phyloP scores from a whole-genome alignment of 805 yeast genomes.

The Phaffomyces thermotolerans region DNA sequence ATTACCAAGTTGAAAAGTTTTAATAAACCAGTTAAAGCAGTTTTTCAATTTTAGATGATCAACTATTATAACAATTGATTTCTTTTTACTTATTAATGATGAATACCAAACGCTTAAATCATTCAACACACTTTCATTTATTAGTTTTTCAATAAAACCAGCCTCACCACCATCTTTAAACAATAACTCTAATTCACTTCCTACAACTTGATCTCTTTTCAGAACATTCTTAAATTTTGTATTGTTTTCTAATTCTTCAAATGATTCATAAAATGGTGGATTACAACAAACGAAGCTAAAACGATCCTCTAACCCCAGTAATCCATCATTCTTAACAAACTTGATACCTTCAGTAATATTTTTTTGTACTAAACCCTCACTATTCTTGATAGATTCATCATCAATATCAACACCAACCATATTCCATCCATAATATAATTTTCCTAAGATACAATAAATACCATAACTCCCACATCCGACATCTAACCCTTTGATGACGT shows the following conservation, averaged over 20 bases:
- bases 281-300: conserved; percentile 38
- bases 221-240: conserved; percentile 18
- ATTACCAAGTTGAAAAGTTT: conserved; percentile 17
- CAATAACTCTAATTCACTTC: conserved; percentile 31
- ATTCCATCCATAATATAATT: conserved; percentile 18
- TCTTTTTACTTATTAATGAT: conserved; percentile 29
- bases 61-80: conserved; percentile 10
- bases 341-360: conserved; percentile 21
- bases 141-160: conserved; percentile 30
- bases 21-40: conserved; percentile 13
- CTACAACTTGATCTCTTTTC: conserved; percentile 24
- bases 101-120: conserved; percentile 32
- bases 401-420: conserved; percentile 40
- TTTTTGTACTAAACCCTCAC: conserved; percentile 20
- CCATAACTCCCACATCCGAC: conserved; percentile 45
- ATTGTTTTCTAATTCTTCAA: conserved; percentile 25
- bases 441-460: conserved; percentile 38
- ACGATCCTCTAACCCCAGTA: conserved; percentile 3
- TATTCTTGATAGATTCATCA: conserved; percentile 24
- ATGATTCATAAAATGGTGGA: conserved; percentile 43
- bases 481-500: conserved; percentile 28
- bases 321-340: conserved; percentile 12
- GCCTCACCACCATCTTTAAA: conserved; percentile 40
- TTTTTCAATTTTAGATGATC: not conserved
- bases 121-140: conserved; percentile 24